Conservation (phyloP, 2,329 filamentous ascomycete genomes). For the Xylaria polymorpha region DNA sequence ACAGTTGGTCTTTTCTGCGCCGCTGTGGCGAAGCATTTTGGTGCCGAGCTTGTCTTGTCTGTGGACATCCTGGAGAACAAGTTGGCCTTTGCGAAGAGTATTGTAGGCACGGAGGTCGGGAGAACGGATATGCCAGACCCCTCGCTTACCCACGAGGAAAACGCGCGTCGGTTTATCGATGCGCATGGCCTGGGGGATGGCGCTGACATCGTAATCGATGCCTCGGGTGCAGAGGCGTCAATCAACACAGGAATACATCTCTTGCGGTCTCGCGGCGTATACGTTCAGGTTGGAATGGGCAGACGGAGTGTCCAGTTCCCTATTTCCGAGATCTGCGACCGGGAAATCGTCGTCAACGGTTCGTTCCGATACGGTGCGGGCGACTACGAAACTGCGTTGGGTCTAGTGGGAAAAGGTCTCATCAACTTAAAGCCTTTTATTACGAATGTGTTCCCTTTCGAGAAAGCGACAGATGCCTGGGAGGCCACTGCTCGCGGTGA, state of each 20-base stretch:
- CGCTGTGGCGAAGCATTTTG: slow-evolving; percentile 22
- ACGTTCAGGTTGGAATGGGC: slow-evolving; percentile 23
- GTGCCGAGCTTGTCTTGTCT: slow-evolving; percentile 15
- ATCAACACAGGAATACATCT: slow-evolving; percentile 20
- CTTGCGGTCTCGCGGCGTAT: slow-evolving; percentile 16
- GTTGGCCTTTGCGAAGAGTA: not conserved
- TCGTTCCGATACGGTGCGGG: not conserved
- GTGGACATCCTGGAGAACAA: not conserved
- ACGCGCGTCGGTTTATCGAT: not conserved
- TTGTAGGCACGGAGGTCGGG: not conserved
- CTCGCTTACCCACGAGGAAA: not conserved
- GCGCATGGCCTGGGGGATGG: slow-evolving; percentile 6
- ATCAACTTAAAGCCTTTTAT: slow-evolving; percentile 16
- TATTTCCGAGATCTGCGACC: not conserved
- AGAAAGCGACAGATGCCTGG: slow-evolving; percentile 23
- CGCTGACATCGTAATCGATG: slow-evolving; percentile 28
- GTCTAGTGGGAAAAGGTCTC: not conserved
- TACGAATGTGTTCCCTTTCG: slow-evolving; percentile 23
- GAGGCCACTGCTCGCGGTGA: slow-evolving; percentile 19
- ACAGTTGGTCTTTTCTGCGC: slow-evolving; percentile 26
- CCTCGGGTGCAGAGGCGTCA: slow-evolving; percentile 28
- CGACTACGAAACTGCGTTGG: not conserved
- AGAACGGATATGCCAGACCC: not conserved
- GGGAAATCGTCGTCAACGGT: not conserved
- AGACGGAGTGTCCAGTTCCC: not conserved